These are phyloP conservation scores for Euphorbia pulcherrima DNA, from an alignment of 345 rosid species.

Conservation along the genomic window DNA sequence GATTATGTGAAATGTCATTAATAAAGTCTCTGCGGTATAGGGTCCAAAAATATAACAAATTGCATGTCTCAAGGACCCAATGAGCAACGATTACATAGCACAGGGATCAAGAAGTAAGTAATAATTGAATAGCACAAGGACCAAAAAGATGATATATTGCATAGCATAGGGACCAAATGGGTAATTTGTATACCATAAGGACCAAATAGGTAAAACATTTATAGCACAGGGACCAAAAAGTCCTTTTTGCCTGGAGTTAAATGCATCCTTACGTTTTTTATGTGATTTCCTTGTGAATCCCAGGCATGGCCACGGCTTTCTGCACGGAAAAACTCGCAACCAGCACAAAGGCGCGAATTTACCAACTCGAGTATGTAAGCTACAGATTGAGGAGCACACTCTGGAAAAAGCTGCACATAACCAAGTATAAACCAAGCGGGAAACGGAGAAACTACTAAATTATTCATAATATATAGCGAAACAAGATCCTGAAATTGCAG, in stretches of 20 bases:
- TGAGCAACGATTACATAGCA: too few relatives aligned
- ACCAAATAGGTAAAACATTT: too few relatives aligned
- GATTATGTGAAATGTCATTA: too few relatives aligned
- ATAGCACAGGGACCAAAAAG: too few relatives aligned
- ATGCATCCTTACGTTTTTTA: conserved; percentile 48
- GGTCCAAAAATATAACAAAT: too few relatives aligned
- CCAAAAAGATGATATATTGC: too few relatives aligned
- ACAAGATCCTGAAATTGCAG: neutral
- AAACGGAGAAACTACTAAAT: neutral
- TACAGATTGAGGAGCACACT: conserved; percentile 87
- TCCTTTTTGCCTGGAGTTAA: too few relatives aligned
- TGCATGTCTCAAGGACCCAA: neutral
- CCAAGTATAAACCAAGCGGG: neutral
- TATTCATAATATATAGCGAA: neutral
- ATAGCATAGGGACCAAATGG: too few relatives aligned
- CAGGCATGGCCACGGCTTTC: conserved; percentile 70
- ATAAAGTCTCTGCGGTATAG: too few relatives aligned
- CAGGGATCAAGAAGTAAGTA: too few relatives aligned
- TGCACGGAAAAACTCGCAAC: conserved; percentile 85
- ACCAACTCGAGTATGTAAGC: conserved; percentile 77
- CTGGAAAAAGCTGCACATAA: conserved; percentile 77
- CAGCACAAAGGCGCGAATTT: conserved; percentile 69
- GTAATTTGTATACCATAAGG: too few relatives aligned
- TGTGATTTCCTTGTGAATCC: conserved; percentile 84
- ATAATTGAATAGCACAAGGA: too few relatives aligned